phyloP scores from a whole-genome alignment of 2,329 filamentous ascomycete genomes.

The Fusarium luffae region DNA sequence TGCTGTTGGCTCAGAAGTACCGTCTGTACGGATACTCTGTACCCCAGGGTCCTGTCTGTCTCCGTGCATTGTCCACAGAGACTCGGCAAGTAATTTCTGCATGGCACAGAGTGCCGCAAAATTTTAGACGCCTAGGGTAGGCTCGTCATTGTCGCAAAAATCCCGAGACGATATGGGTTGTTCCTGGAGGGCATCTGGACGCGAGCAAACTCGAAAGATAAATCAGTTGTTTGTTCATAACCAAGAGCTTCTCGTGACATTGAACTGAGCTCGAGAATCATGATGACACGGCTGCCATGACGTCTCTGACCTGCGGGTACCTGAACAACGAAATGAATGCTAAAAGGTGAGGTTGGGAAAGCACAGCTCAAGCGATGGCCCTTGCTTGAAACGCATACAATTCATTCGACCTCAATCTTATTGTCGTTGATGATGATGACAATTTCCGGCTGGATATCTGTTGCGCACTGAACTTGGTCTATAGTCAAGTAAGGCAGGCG shows the following conservation, averaged over 20 bases:
- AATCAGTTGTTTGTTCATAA: conserved; percentile 1
- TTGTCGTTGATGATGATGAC: background rate
- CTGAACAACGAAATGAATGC: background rate
- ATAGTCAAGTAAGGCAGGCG: background rate
- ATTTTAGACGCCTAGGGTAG: background rate
- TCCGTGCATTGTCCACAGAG: background rate
- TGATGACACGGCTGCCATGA: conserved; percentile 11
- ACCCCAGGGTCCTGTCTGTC: conserved; percentile 15
- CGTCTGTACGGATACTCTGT: conserved; percentile 3
- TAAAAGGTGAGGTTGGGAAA: conserved; percentile 2
- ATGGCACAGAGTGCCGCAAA: background rate
- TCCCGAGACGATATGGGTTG: conserved; percentile 7
- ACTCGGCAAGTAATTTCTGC: background rate
- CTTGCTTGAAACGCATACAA: conserved; percentile 4
- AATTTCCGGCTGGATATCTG: background rate
- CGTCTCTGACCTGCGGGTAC: conserved; percentile 10
- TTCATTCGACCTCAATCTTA: background rate
- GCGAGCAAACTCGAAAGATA: conserved; percentile 5
- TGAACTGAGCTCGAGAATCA: background rate
- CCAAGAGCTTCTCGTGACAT: conserved; percentile 4
- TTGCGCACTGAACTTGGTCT: background rate
- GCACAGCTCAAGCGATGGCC: conserved; percentile 12
- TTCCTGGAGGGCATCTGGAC: conserved; percentile 17
- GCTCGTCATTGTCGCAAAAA: conserved; percentile 2
- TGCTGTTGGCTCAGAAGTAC: conserved; percentile 5